Percentiles rank a stretch among this genome's conserved stretches.
phyloP scores from a whole-genome alignment of 805 yeast species.

The Schwanniomyces pseudopolymorphus region DNA sequence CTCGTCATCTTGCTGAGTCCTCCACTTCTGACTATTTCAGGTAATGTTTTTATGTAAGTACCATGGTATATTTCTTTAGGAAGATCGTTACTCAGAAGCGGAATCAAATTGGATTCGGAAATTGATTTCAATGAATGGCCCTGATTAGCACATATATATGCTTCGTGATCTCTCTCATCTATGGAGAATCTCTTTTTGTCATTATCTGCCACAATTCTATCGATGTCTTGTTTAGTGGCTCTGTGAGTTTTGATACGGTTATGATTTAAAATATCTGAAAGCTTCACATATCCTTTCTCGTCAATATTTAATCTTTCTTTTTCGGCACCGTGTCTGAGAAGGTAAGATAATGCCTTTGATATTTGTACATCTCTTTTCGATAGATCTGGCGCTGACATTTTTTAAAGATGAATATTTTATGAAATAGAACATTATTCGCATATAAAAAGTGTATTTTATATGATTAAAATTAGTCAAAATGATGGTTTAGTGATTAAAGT shows the following conservation, averaged over 20 bases:
- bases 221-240: constrained; percentile 57
- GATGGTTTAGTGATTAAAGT: too few species aligned
- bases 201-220: constrained; percentile 60
- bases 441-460: too few species aligned
- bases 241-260: constrained; percentile 56
- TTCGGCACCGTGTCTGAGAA: constrained; percentile 84
- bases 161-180: constrained; percentile 23
- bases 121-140: constrained; percentile 73
- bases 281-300: constrained; percentile 60
- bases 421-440: too few species aligned
- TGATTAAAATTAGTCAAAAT: too few species aligned
- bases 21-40: constrained; percentile 46
- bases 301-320: constrained; percentile 67
- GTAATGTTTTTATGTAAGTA: constrained; percentile 53
- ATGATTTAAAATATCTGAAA: constrained; percentile 54
- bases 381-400: constrained; percentile 9
- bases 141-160: constrained; percentile 78
- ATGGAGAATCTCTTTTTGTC: constrained; percentile 71
- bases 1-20: constrained; percentile 71
- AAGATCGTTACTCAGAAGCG: constrained; percentile 39
- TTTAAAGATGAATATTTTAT: too few species aligned
- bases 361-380: constrained; percentile 48
- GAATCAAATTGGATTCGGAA: constrained; percentile 40
- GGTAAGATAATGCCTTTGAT: constrained; percentile 72
- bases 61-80: constrained; percentile 76